Evolutionary conservation across 1,284 basidiomycete genomes (phyloP), one percentile per base, ranked within the genome.

Genomic region (Tilletia caries): DNA sequence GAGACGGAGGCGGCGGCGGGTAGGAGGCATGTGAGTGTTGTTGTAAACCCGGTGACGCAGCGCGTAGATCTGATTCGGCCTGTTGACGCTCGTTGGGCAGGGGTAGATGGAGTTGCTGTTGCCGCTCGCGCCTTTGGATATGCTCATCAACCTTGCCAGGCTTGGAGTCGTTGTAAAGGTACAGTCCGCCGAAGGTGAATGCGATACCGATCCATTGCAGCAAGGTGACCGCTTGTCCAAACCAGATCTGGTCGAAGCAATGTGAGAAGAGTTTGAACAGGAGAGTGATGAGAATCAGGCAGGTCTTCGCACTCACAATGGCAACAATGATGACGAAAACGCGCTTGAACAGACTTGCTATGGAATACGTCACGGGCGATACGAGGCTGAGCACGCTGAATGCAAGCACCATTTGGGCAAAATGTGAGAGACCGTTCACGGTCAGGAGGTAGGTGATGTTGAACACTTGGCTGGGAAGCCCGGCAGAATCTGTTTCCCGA

Each of bases 191-290:
- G 78, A 94, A 97, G 0, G 96, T 97, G 84, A 97, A 85, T 29
- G 86, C 86, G 81, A 99, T 99, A 23, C 96, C 96, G 69, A 90
- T 78, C 52, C 86, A 76, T 84, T 98, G 96, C 12, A 97, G 81
- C 4, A 88, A 87, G 73, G 95, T 91, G 2, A 98, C 90, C 23
- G 86, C 83, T 85, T 98, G 95, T 69, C 88, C 90, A 85, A 98
- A 98, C 95, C 95, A 99, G 66, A 95, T 86, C 82, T 98, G 93
- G 34, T 95, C 95, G 75, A 97, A 90, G 84, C 93, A 94, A 79
- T 98, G 98, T 77, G 98, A 95, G 60, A 91, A 93, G 69, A 98
- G 93, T 34, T 96, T 91, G 85, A 98, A 98, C 86, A 98, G 90
- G 37, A 41, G 8, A 10, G 37, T 41, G 37, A 6, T 10, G 10